Evolutionary conservation across 306 rosid genomes (phyloP).

Genomic region (Rosa persica): DNA sequence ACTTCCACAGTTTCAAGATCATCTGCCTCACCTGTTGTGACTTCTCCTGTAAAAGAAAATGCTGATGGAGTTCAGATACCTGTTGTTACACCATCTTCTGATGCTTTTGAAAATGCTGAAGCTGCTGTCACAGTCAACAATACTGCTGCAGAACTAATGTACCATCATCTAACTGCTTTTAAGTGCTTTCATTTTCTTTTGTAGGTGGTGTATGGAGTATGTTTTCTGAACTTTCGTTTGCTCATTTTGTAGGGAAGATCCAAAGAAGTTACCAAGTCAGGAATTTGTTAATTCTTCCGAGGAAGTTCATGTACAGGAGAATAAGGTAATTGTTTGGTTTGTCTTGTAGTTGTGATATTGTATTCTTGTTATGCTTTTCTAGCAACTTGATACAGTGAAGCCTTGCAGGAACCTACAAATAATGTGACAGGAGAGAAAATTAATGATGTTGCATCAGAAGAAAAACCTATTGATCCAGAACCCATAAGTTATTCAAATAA

Average conservation of each 20-base stretch:
- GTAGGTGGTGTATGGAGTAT: slow-evolving; percentile 4
- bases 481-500: slow-evolving; percentile 62
- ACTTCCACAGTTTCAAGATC: slow-evolving; percentile 45
- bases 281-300: slow-evolving; percentile 47
- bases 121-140: slow-evolving; percentile 35
- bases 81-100: slow-evolving; percentile 37
- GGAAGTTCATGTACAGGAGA: slow-evolving; percentile 46
- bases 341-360: slow-evolving; percentile 19
- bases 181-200: slow-evolving; percentile 9
- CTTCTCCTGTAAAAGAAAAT: slow-evolving; percentile 37
- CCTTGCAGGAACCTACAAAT: slow-evolving; percentile 54
- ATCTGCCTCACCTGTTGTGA: slow-evolving; percentile 53
- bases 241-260: slow-evolving; percentile 47
- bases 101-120: slow-evolving; percentile 39
- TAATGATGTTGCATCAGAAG: slow-evolving; percentile 52
- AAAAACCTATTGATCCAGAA: slow-evolving; percentile 67
- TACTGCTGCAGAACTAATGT: slow-evolving; percentile 54
- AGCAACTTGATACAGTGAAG: slow-evolving; percentile 32
- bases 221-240: slow-evolving; percentile 15
- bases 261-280: slow-evolving; percentile 37
- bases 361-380: slow-evolving; percentile 27
- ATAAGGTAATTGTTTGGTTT: slow-evolving; percentile 47
- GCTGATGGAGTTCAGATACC: slow-evolving; percentile 46
- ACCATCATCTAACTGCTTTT: slow-evolving; percentile 28
- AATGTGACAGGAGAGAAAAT: slow-evolving; percentile 47